Conservation (phyloP, 2,329 filamentous ascomycete genomes). For the Cytospora schulzeri region DNA sequence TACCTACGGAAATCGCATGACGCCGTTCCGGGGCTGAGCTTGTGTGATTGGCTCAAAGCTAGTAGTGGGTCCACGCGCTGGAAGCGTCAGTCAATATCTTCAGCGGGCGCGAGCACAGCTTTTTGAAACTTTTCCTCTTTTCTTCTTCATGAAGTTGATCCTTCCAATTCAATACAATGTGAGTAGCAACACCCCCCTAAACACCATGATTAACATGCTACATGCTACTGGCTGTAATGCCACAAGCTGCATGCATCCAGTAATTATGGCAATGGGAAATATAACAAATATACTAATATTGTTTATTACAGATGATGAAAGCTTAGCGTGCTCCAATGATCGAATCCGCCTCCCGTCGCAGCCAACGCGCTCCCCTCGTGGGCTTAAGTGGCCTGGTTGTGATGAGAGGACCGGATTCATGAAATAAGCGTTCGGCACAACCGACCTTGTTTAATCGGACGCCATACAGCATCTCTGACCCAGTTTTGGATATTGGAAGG, state of each 20-base stretch:
- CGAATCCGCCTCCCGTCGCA: conserved; percentile 64
- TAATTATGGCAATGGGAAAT: conserved; percentile 11
- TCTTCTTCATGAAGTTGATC: conserved; percentile 62
- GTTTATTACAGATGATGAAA: conserved; percentile 88
- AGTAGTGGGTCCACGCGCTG: conserved; percentile 12
- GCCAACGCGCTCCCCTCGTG: conserved; percentile 79
- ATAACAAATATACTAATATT: conserved; percentile 37
- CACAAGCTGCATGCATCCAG: not conserved
- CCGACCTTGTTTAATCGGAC: conserved; percentile 96
- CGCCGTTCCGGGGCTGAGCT: not conserved
- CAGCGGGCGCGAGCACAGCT: conserved; percentile 30
- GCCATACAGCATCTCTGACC: conserved; percentile 98
- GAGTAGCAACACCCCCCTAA: conserved; percentile 48
- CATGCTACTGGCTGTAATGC: too few species aligned
- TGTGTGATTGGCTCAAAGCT: conserved; percentile 9
- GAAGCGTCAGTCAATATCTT: conserved; percentile 21
- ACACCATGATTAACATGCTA: not conserved
- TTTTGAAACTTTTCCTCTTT: conserved; percentile 42
- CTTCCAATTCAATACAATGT: conserved; percentile 99
- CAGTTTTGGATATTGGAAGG: conserved; percentile 40
- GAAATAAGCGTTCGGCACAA: conserved; percentile 99
- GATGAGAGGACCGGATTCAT: conserved; percentile 69
- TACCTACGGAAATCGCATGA: conserved; percentile 18
- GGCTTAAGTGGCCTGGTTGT: conserved; percentile 86
- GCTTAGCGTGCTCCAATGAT: conserved; percentile 91